A percentile compares a stretch with the other conserved stretches of the same genome.
These are phyloP conservation scores for Coniella lustricola DNA, from an alignment of 2,329 filamentous ascomycete genomes.

Conservation along the genomic window DNA sequence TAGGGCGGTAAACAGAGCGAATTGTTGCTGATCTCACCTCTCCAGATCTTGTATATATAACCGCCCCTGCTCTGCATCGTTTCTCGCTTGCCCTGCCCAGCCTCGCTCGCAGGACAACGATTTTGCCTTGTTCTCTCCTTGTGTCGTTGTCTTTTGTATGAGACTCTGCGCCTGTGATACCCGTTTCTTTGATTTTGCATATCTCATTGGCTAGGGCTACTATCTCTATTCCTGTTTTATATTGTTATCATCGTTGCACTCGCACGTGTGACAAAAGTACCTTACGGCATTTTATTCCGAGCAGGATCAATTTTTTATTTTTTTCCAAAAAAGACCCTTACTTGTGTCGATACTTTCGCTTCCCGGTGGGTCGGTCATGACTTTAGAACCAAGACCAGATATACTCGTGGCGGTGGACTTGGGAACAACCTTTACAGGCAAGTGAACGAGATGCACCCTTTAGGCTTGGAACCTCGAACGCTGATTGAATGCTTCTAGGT, in stretches of 20 bases:
- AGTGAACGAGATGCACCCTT: not conserved
- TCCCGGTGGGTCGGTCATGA: too few relatives aligned
- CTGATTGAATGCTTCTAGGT: constrained; percentile 20
- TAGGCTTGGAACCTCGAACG: not conserved
- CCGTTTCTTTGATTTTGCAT: not conserved
- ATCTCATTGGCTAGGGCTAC: not conserved
- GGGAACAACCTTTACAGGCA: constrained; percentile 40
- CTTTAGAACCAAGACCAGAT: constrained; percentile 23
- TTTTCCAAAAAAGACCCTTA: not conserved
- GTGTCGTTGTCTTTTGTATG: not conserved
- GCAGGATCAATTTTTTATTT: too few relatives aligned
- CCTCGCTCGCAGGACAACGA: too few relatives aligned
- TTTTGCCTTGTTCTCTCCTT: not conserved
- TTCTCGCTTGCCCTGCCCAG: too few relatives aligned
- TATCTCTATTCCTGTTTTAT: too few relatives aligned
- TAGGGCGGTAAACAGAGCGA: constrained; percentile 10
- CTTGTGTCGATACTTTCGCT: too few relatives aligned
- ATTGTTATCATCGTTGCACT: not conserved
- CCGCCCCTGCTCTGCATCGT: too few relatives aligned
- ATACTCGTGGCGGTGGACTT: constrained; percentile 37
- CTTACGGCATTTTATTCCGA: too few relatives aligned
- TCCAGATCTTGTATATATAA: constrained; percentile 2
- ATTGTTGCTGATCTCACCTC: not conserved
- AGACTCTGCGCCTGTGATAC: constrained; percentile 1
- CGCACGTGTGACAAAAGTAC: not conserved